Evolutionary conservation across 2,329 filamentous ascomycete genomes (phyloP), one percentile per base, ranked within the genome.

Genomic region (Aspergillus sp.): DNA sequence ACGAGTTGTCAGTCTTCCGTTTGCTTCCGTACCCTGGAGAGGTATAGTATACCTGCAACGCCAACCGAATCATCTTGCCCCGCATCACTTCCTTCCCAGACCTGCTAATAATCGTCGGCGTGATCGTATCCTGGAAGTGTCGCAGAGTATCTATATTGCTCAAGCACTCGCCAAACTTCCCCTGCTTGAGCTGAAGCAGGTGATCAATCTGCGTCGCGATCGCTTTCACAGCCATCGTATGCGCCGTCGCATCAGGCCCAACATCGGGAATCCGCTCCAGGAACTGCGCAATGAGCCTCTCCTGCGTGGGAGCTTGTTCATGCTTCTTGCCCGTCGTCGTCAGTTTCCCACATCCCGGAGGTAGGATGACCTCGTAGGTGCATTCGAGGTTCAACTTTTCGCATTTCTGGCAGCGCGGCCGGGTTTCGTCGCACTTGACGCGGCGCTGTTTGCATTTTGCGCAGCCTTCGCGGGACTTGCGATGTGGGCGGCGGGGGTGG

Each of bases 381-480:
- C 75, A 77, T 9, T 70, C 66, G 43, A 73, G 61, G 4, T 69
- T 67, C 60, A 73, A 69, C 49, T 72, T 71, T 38, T 72, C 64
- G 57, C 74, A 76, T 54, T 69, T 73, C 13, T 68, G 34, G 54
- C 75, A 77, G 52, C 66, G 55, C 4, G 74, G 74, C 55, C 73
- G 75, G 2, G 68, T 67, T 64, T 77, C 74, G 57, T 77, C 74
- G 43, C 75, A 77, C 75, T 77, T 77, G 41, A 77, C 70, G 64
- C 71, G 66, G 25, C 75, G 70, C 25, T 69, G 68, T 65, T 77
- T 77, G 62, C 74, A 77, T 47, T 69, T 71, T 38, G 61, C 60
- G 57, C 75, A 77, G 7, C 76, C 74, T 25, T 62, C 66, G 17
- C 74, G 70, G 45, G 74, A 77, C 63, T 77, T 76, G 38, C 69